These are phyloP conservation scores for Thielaviopsis musarum DNA, from an alignment of 2,329 filamentous ascomycete genomes.

Conservation along the genomic window DNA sequence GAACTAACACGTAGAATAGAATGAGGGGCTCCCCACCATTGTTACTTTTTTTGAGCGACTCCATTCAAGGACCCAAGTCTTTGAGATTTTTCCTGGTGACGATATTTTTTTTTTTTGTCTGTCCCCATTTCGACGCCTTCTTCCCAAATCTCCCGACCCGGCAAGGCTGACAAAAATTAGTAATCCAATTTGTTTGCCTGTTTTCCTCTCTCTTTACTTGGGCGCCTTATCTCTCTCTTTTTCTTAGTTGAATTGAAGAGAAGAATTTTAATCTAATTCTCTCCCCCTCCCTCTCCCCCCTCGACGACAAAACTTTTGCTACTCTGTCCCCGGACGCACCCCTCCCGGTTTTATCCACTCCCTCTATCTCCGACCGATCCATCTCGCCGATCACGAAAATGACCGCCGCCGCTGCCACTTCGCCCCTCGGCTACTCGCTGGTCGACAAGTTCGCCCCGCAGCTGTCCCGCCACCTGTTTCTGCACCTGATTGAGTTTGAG, in stretches of 20 bases:
- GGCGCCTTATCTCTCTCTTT: neutral
- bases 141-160: neutral
- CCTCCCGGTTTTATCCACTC: neutral
- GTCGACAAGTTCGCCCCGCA: constrained; percentile 60
- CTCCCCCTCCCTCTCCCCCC: neutral
- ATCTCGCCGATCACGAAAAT: constrained; percentile 10
- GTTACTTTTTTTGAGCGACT: neutral
- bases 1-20: neutral
- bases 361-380: constrained; percentile 3
- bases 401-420: constrained; percentile 11
- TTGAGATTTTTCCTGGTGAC: neutral
- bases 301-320: neutral
- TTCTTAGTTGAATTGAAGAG: constrained; percentile 4
- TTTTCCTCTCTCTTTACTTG: neutral
- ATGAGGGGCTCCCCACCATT: neutral
- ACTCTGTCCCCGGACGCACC: neutral
- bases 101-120: neutral
- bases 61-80: neutral
- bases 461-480: constrained; percentile 91
- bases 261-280: neutral
- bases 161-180: neutral
- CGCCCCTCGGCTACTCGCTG: constrained; percentile 12
- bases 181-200: neutral
- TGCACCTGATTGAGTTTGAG: constrained; percentile 87
- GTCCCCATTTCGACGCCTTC: neutral